phyloP scores from a whole-genome alignment of 768 basidiomycete species.

The Boletus subparvulus region DNA sequence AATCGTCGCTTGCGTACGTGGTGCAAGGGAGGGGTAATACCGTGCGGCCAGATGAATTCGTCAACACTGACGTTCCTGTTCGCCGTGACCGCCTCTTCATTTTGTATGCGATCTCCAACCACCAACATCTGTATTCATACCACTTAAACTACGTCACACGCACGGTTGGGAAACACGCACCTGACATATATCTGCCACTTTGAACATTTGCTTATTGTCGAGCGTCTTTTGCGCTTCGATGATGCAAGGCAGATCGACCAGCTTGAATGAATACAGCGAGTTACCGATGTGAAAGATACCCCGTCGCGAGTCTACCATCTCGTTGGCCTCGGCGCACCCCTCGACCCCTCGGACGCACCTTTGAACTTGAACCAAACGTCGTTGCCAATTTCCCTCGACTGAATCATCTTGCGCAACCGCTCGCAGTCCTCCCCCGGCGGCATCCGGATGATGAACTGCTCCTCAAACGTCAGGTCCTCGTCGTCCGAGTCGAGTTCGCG shows the following conservation, averaged over 20 bases:
- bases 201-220: constrained; percentile 97
- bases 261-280: constrained; percentile 80
- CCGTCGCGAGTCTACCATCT: constrained; percentile 74
- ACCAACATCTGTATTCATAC: constrained; percentile 77
- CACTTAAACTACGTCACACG: constrained; percentile 11
- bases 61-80: constrained; percentile 83
- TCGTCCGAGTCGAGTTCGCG: constrained; percentile 94
- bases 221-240: constrained; percentile 94
- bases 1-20: constrained; percentile 91
- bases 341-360: constrained; percentile 45
- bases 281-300: constrained; percentile 87
- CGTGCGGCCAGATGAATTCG: constrained; percentile 97
- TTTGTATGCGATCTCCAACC: constrained; percentile 71
- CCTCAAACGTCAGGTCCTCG: constrained; percentile 93
- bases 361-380: constrained; percentile 99
- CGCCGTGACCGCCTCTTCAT: constrained; percentile 60
- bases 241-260: constrained; percentile 94
- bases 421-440: constrained; percentile 83
- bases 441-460: constrained; percentile 92
- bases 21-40: constrained; percentile 89
- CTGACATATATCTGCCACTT: constrained; percentile 98
- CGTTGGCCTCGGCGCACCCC: constrained; percentile 11
- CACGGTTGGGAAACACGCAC: constrained; percentile 39
- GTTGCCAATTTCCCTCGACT: constrained; percentile 69
- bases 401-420: constrained; percentile 76